Evolutionary conservation across 1,139 yeast genomes (phyloP).

Genomic region (Arxiozyma bovina): DNA sequence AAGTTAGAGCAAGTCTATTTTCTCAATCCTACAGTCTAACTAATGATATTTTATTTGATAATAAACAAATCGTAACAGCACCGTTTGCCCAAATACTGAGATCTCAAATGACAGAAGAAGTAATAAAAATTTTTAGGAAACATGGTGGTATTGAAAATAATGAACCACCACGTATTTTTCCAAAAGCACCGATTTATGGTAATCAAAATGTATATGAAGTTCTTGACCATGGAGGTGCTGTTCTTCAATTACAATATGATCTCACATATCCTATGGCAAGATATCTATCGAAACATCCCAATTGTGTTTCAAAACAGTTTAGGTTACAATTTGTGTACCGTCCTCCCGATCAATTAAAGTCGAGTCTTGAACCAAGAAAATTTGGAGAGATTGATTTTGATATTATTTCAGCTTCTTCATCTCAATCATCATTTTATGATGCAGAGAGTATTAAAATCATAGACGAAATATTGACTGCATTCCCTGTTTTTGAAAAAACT

Average conservation of each 20-base stretch:
- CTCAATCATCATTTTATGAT: slow-evolving; percentile 50
- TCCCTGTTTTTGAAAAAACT: slow-evolving; percentile 56
- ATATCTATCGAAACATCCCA: slow-evolving; percentile 55
- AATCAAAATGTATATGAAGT: slow-evolving; percentile 63
- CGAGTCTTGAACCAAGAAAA: slow-evolving; percentile 62
- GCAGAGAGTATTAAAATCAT: slow-evolving; percentile 81
- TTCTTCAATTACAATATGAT: slow-evolving; percentile 81
- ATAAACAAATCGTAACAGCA: slow-evolving; percentile 29
- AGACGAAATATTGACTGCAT: slow-evolving; percentile 56
- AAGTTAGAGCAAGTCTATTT: slow-evolving; percentile 78
- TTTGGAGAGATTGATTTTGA: slow-evolving; percentile 84
- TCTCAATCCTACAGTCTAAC: slow-evolving; percentile 77
- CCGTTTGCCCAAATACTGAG: slow-evolving; percentile 32
- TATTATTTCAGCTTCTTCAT: slow-evolving; percentile 48
- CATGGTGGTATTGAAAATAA: slow-evolving; percentile 85
- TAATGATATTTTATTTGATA: slow-evolving; percentile 71
- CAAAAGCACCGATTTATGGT: slow-evolving; percentile 67
- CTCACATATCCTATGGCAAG: slow-evolving; percentile 84
- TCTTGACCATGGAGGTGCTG: slow-evolving; percentile 77
- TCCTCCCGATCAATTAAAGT: slow-evolving; percentile 44
- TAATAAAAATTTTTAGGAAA: slow-evolving; percentile 51
- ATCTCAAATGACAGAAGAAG: slow-evolving; percentile 44
- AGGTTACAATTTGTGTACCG: slow-evolving; percentile 78
- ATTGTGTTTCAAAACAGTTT: slow-evolving; percentile 45
- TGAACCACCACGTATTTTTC: slow-evolving; percentile 58